A percentile compares a stretch with the other conserved stretches of the same genome.
phyloP scores from a whole-genome alignment of 148 eudicot species.

The Vaccinium darrowii region DNA sequence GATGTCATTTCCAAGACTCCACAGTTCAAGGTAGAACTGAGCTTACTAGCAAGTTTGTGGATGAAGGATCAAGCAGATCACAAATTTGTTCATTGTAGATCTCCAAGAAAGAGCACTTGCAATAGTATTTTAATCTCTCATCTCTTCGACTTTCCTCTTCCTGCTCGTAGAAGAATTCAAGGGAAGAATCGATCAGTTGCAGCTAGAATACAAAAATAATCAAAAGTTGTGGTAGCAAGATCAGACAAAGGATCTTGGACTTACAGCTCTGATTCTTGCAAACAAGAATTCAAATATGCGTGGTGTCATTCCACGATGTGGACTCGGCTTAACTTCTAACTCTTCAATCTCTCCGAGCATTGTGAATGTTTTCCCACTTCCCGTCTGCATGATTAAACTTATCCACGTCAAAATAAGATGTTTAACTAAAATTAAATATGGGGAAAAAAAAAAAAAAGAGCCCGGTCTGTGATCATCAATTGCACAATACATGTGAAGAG shows the following conservation, averaged over 20 bases:
- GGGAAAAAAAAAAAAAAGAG: neutral
- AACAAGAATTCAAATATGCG: conserved; percentile 95
- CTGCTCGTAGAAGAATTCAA: conserved; percentile 33
- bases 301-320: conserved; percentile 94
- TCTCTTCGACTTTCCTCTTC: conserved; percentile 97
- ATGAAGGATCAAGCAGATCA: conserved; percentile 94
- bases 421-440: neutral
- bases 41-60: conserved; percentile 85
- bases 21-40: conserved; percentile 1
- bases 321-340: conserved; percentile 73
- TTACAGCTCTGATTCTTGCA: conserved; percentile 95
- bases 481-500: neutral
- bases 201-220: conserved; percentile 7
- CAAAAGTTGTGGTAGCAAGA: conserved; percentile 14
- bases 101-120: conserved; percentile 97
- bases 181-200: conserved; percentile 5
- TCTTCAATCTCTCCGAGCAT: conserved; percentile 97
- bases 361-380: conserved; percentile 96
- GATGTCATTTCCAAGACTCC: neutral
- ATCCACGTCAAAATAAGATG: neutral
- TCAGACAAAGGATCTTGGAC: neutral
- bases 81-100: conserved; percentile 94
- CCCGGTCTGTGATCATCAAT: neutral
- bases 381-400: conserved; percentile 54
- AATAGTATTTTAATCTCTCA: conserved; percentile 74